These are phyloP conservation scores for Phytophthora sp. DNA, from an alignment of 352 stramenopile species.

Conservation along the genomic window DNA sequence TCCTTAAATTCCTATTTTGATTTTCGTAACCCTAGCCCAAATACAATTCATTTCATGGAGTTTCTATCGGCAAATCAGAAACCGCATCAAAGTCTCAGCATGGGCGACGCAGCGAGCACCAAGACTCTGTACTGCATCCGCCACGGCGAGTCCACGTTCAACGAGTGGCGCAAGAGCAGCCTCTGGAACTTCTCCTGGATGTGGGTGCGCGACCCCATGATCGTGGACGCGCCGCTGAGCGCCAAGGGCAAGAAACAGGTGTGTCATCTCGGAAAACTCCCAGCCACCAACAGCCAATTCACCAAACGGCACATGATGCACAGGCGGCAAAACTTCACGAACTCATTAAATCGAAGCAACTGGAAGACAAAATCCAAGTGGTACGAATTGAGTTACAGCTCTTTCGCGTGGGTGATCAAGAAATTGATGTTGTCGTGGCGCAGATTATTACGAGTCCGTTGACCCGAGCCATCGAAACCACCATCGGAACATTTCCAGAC, in stretches of 20 bases:
- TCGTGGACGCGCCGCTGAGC: constrained; percentile 81
- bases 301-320: no score
- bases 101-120: constrained; percentile 8
- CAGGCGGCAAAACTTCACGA: constrained; percentile 55
- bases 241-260: constrained; percentile 77
- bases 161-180: constrained; percentile 84
- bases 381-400: constrained; percentile 30
- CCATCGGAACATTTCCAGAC: constrained; percentile 64
- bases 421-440: neutral
- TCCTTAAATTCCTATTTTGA: no score
- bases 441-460: constrained; percentile 87
- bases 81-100: no score
- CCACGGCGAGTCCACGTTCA: constrained; percentile 89
- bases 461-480: constrained; percentile 84
- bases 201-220: constrained; percentile 86
- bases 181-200: constrained; percentile 87
- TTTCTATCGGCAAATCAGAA: no score
- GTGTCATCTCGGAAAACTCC: neutral
- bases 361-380: constrained; percentile 76
- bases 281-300: neutral
- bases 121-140: constrained; percentile 90
- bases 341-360: constrained; percentile 33
- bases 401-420: neutral
- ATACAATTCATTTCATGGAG: no score
- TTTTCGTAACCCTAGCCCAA: no score